phyloP scores from a whole-genome alignment of 768 basidiomycete genomes.

The Phaffia australis region DNA sequence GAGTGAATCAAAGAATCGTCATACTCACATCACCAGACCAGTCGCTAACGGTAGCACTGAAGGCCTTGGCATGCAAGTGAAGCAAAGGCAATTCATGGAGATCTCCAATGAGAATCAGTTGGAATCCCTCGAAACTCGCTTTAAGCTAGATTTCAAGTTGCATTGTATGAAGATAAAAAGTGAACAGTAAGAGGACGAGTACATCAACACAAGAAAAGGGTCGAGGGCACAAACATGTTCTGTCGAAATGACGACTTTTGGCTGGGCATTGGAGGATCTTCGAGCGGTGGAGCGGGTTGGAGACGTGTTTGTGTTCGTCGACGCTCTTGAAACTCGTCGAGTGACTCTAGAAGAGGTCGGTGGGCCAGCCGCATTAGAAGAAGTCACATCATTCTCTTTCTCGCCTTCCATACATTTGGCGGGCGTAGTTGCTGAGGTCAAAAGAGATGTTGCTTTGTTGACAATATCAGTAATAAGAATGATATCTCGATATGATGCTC shows the following conservation, averaged over 20 bases:
- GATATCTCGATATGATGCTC: constrained; percentile 93
- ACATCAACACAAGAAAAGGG: background rate
- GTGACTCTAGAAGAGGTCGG: constrained; percentile 28
- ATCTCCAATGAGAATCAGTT: constrained; percentile 86
- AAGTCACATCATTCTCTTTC: background rate
- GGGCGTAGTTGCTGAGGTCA: constrained; percentile 38
- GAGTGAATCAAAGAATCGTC: background rate
- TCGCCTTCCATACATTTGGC: constrained; percentile 7
- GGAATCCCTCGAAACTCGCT: constrained; percentile 79
- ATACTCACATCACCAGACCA: constrained; percentile 78
- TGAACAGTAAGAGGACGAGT: no score
- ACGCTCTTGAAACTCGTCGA: constrained; percentile 24
- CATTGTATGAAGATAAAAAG: no score
- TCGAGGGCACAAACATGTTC: constrained; percentile 59
- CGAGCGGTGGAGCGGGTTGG: background rate
- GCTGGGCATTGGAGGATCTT: constrained; percentile 29
- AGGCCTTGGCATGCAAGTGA: constrained; percentile 75
- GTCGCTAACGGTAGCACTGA: constrained; percentile 69
- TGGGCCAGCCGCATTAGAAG: constrained; percentile 11
- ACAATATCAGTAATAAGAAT: constrained; percentile 60
- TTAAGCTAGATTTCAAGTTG: constrained; percentile 63
- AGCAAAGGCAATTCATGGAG: constrained; percentile 88
- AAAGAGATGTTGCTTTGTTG: constrained; percentile 76
- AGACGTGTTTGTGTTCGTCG: constrained; percentile 21
- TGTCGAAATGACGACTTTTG: constrained; percentile 55